Percentiles rank a stretch among this genome's conserved stretches.
phyloP scores from a whole-genome alignment of 208 protist species.

The Trypanosoma cruzi region DNA sequence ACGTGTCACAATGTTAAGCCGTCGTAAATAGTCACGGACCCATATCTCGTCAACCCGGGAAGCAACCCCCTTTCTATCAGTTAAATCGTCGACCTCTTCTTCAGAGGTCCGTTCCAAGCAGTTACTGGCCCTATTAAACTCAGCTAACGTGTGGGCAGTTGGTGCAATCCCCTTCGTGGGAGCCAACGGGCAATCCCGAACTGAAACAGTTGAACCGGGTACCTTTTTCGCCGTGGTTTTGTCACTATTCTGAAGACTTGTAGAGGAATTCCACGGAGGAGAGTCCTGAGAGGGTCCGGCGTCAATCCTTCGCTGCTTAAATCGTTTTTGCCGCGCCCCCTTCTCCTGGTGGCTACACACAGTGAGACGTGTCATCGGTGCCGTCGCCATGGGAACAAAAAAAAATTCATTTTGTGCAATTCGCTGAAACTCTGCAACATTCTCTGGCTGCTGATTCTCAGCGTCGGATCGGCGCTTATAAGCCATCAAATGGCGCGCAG shows the following conservation, averaged over 20 bases:
- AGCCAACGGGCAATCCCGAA: background rate
- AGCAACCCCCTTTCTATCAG: background rate
- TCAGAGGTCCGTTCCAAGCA: background rate
- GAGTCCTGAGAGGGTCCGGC: background rate
- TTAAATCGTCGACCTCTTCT: background rate
- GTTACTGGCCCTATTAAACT: background rate
- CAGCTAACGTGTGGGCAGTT: background rate
- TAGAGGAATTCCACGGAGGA: conserved; percentile 19
- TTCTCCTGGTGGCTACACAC: background rate
- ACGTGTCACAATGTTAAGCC: conserved; percentile 61
- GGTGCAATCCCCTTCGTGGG: background rate
- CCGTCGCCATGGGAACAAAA: conserved; percentile 39
- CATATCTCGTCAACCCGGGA: conserved; percentile 22
- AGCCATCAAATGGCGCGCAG: conserved; percentile 13
- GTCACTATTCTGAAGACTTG: conserved; percentile 12
- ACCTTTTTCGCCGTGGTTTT: background rate
- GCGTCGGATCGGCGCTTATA: background rate
- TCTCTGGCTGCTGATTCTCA: background rate
- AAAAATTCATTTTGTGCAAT: conserved; percentile 1
- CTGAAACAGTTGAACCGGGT: background rate
- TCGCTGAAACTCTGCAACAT: background rate
- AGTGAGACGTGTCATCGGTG: conserved; percentile 28
- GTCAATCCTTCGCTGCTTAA: background rate
- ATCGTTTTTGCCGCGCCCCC: background rate
- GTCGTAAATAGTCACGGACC: conserved; percentile 70